These are phyloP conservation scores for Jacaranda copaia DNA, from an alignment of 257 asterid genomes.

Conservation along the genomic window DNA sequence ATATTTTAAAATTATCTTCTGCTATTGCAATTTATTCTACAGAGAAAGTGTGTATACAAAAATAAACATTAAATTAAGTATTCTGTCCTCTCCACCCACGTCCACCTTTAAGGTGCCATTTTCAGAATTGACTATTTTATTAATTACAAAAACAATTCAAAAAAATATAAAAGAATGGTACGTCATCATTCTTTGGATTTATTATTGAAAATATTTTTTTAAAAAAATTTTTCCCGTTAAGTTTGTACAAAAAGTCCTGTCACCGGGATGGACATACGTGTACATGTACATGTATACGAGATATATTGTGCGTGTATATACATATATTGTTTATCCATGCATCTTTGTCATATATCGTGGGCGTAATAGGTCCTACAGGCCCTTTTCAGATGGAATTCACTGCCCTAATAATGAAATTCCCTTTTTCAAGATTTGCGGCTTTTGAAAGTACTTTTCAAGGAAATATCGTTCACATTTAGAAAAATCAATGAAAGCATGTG, in stretches of 20 bases:
- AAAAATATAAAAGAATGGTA: too few species aligned
- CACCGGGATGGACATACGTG: background rate
- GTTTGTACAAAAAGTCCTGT: background rate
- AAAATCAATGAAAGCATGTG: too few species aligned
- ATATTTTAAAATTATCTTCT: background rate
- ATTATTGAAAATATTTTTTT: too few species aligned
- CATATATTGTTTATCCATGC: background rate
- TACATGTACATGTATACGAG: too few species aligned
- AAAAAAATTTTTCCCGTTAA: too few species aligned
- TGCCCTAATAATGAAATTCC: background rate
- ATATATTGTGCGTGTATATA: background rate
- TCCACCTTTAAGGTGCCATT: too few species aligned
- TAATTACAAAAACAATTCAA: too few species aligned
- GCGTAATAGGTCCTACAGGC: background rate
- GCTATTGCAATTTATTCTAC: background rate
- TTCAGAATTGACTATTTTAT: too few species aligned
- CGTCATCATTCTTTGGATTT: too few species aligned
- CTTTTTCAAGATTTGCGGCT: slow-evolving; percentile 31
- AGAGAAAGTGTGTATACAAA: background rate
- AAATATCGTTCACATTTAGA: background rate
- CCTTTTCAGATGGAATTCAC: background rate
- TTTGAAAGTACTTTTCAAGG: background rate
- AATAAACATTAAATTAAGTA: too few species aligned
- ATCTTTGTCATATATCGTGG: background rate
- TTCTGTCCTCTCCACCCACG: too few species aligned